Percentiles rank a stretch among this genome's conserved stretches.
phyloP scores from a whole-genome alignment of 108 stramenopile species.

The Schizochytrium sp. region DNA sequence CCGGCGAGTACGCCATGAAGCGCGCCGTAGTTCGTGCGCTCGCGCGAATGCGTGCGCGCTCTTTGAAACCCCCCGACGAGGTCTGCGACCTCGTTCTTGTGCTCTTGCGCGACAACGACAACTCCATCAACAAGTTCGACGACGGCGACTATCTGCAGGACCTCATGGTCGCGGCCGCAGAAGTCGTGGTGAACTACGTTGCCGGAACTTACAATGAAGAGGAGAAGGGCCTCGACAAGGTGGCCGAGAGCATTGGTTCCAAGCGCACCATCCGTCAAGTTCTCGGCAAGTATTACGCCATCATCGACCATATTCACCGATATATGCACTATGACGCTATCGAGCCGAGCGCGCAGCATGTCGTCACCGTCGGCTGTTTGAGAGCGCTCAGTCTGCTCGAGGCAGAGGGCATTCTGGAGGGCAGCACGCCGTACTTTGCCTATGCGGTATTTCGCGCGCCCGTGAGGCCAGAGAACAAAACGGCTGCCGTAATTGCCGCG shows the following conservation, averaged over 20 bases:
- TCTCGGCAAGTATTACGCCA: not conserved
- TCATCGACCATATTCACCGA: not conserved
- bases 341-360: not conserved
- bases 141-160: not conserved
- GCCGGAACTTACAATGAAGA: not conserved
- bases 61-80: not conserved
- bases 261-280: not conserved
- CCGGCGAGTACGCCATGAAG: constrained; percentile 4
- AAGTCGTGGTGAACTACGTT: not conserved
- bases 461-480: not conserved
- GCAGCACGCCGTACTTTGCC: not conserved
- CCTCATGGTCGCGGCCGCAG: not conserved
- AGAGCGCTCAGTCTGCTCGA: not conserved
- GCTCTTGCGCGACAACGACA: constrained; percentile 1
- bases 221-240: not conserved
- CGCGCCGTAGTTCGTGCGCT: not conserved
- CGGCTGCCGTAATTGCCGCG: not conserved
- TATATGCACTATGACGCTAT: constrained; percentile 1
- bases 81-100: not conserved
- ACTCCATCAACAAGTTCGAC: not conserved
- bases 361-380: not conserved
- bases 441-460: not conserved
- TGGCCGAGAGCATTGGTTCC: not conserved
- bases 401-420: not conserved
- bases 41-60: not conserved